A percentile compares a stretch with the other conserved stretches of the same genome.
Conservation (phyloP, 148 eudicot genomes). For the Rhododendron ferrugineum region DNA sequence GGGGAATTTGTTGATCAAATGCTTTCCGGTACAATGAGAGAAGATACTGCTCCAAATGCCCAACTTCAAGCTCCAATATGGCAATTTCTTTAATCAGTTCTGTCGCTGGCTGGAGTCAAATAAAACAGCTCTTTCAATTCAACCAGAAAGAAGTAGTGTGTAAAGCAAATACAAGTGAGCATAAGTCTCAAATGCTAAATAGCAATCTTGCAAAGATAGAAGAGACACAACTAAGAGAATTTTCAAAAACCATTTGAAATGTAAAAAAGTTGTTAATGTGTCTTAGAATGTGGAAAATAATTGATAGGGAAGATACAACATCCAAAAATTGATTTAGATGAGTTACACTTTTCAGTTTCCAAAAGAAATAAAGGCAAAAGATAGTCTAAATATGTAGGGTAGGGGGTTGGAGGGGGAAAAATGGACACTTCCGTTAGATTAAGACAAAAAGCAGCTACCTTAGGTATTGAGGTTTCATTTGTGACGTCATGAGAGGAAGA, state of each 20-base stretch:
- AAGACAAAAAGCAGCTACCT: conserved; percentile 35
- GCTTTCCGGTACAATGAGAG: conserved; percentile 86
- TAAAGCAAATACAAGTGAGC: neutral
- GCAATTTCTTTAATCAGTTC: conserved; percentile 89
- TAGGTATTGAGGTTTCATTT: conserved; percentile 47
- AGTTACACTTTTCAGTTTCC: neutral
- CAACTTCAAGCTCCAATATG: conserved; percentile 81
- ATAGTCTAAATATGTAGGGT: neutral
- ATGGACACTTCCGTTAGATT: neutral
- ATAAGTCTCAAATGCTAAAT: neutral
- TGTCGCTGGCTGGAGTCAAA: conserved; percentile 75
- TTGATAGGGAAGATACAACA: neutral
- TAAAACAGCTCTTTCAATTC: neutral
- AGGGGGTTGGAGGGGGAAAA: neutral
- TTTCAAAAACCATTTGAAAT: neutral
- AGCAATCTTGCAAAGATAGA: neutral
- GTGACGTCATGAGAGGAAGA: conserved; percentile 39
- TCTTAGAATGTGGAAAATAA: neutral
- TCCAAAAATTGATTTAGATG: neutral
- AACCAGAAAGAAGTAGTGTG: neutral
- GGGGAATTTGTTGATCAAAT: conserved; percentile 71
- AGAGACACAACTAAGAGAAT: neutral
- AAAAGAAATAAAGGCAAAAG: neutral
- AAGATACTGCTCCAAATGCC: conserved; percentile 85
- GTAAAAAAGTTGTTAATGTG: neutral